phyloP scores from a whole-genome alignment of 352 stramenopile genomes.

The Globisporangium cylindrosporum region DNA sequence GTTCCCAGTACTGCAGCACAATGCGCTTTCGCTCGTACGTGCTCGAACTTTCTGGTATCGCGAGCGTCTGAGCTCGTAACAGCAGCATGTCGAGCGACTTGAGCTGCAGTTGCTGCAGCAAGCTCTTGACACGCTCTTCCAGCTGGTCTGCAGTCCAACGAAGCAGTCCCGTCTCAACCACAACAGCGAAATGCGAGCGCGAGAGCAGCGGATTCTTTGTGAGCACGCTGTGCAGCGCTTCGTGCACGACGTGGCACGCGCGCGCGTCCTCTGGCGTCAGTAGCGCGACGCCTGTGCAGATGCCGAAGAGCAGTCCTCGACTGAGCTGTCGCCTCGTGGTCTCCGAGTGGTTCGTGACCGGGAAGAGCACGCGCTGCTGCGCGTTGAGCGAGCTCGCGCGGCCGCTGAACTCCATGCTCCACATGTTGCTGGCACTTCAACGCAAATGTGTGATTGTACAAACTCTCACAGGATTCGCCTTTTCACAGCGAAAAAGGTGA shows the following conservation, averaged over 20 bases:
- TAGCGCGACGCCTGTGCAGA: conserved; percentile 40
- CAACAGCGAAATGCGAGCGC: conserved; percentile 28
- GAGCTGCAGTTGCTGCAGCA: conserved; percentile 31
- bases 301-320: conserved; percentile 26
- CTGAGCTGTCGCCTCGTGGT: conserved; percentile 26
- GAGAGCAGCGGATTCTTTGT: conserved; percentile 29
- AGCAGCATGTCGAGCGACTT: conserved; percentile 45
- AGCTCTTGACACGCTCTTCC: conserved; percentile 24
- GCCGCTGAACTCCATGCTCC: conserved; percentile 42
- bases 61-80: conserved; percentile 26
- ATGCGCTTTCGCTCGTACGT: conserved; percentile 39
- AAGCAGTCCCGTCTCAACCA: conserved; percentile 20
- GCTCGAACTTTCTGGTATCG: not conserved
- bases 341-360: conserved; percentile 24
- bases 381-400: conserved; percentile 30
- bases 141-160: conserved; percentile 23
- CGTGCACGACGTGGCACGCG: conserved; percentile 26
- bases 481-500: no score
- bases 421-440: conserved; percentile 29
- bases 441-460: not conserved
- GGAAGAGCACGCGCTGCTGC: conserved; percentile 52
- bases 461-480: no score
- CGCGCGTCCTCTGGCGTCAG: conserved; percentile 26
- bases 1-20: conserved; percentile 42
- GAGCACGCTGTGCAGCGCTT: conserved; percentile 25